phyloP scores from a whole-genome alignment of 306 rosid species.

The Quercus aquifolioides region DNA sequence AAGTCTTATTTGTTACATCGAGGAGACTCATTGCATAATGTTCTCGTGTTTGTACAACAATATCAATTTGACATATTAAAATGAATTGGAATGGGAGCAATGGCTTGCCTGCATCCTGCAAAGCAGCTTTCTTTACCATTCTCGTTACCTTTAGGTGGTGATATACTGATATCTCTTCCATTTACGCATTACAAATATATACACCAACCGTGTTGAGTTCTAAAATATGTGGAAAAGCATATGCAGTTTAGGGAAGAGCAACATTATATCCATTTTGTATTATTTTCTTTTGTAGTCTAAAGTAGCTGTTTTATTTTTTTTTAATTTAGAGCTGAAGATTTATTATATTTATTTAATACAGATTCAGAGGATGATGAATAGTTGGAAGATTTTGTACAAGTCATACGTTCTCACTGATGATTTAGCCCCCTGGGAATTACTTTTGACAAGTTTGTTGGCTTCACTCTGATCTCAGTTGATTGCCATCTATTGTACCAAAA shows the following conservation, averaged over 20 bases:
- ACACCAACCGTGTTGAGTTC: slow-evolving; percentile 5
- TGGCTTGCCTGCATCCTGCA: neutral
- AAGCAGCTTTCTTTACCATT: neutral
- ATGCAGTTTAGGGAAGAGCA: neutral
- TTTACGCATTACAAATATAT: neutral
- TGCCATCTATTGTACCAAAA: slow-evolving; percentile 20
- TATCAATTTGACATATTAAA: neutral
- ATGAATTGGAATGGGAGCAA: neutral
- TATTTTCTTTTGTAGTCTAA: neutral
- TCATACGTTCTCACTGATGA: slow-evolving; percentile 26
- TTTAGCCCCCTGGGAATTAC: slow-evolving; percentile 37
- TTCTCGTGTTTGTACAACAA: neutral
- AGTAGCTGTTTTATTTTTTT: neutral
- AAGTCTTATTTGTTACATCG: neutral
- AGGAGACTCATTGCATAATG: neutral
- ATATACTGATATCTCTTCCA: neutral
- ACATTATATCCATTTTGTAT: neutral
- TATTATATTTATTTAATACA: slow-evolving; percentile 30
- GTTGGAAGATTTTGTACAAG: slow-evolving; percentile 36
- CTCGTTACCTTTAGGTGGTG: neutral
- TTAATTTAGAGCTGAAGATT: slow-evolving; percentile 13
- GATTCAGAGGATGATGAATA: slow-evolving; percentile 94
- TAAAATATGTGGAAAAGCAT: neutral
- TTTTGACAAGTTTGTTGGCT: slow-evolving; percentile 38
- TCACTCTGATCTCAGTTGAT: slow-evolving; percentile 32